Evolutionary conservation across 2,329 filamentous ascomycete genomes (phyloP).

Genomic region (Leptographium wingfieldii): DNA sequence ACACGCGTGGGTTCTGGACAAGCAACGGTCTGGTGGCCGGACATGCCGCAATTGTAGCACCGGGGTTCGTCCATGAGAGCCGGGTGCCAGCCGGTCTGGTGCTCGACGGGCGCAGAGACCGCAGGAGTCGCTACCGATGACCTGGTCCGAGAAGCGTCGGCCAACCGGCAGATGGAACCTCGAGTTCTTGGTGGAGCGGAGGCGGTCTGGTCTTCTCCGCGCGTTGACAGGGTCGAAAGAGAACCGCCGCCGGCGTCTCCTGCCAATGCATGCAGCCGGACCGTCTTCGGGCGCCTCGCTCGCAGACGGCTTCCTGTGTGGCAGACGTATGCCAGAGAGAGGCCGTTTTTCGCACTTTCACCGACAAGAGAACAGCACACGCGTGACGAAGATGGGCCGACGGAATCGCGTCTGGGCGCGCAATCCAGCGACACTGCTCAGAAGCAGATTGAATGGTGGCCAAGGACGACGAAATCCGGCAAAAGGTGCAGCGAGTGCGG

Average conservation of each 20-base stretch:
- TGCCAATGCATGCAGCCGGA: background rate
- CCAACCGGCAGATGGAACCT: background rate
- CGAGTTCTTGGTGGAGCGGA: background rate
- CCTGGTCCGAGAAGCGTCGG: background rate
- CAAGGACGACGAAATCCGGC: background rate
- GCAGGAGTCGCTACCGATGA: background rate
- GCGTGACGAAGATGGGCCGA: too few relatives aligned
- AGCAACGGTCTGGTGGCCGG: constrained; percentile 38
- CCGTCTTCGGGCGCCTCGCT: background rate
- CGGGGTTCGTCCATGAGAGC: constrained; percentile 17
- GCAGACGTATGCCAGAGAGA: background rate
- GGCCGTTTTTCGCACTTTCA: too few relatives aligned
- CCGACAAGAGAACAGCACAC: too few relatives aligned
- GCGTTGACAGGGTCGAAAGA: background rate
- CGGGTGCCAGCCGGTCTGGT: too few relatives aligned
- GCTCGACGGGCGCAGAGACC: too few relatives aligned
- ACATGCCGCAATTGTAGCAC: constrained; percentile 42
- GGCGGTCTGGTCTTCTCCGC: background rate
- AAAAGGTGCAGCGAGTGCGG: background rate
- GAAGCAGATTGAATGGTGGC: background rate
- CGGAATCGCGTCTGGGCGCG: too few relatives aligned
- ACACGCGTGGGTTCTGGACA: constrained; percentile 37
- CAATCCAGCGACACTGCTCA: background rate
- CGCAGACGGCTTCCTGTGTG: too few relatives aligned
- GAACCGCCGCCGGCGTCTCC: background rate